Evolutionary conservation across 805 yeast genomes (phyloP), one percentile per base, ranked within the genome.

Genomic region (Candida adriatica): DNA sequence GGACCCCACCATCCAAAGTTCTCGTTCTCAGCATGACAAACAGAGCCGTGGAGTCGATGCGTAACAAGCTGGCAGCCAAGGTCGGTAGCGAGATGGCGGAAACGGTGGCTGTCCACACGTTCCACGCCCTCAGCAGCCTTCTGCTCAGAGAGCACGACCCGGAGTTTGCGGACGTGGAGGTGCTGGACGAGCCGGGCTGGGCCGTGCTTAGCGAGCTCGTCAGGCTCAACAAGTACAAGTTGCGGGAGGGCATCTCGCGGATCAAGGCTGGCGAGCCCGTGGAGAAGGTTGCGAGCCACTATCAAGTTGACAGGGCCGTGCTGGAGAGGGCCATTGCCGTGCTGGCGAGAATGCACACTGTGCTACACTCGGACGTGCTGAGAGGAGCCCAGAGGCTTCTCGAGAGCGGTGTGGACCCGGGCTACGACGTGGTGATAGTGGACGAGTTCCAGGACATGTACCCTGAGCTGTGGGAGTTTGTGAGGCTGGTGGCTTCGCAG

Each of bases 401-500:
- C 1, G n/a, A 27, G 4, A 45, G 54, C 0, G 54, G 53, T 1
- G 40, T 47, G 13, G 21, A 45, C 6, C 23, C 37, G 2, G 38
- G 47, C 4, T 57, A 54, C 40, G 62, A 63, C 30, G 58, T 64
- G 2, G 62, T 78, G 0, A 52, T 82, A 2, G 75, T 81, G 9
- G 90, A 82, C 55, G 90, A 82, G 49, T 77, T 75, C 46, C 90
- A 82, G 49, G 90, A 82, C 52, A 62, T 80, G 49, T 71, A 75
- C 39, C 67, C 69, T 0, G 62, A 61, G 8, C 55, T 79, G 14
- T 45, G 71, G 16, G 61, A 62, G 13, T 49, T 80, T 2, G 55
- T 78, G 4, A 47, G 52, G 5, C 48, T 61, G 1, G 55, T 72
- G 3, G 41, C 64, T 0, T 37, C 36, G 6, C 43, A 45, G 3